Evolutionary conservation across 805 yeast species (phyloP).

Genomic region (Candida schatavii): DNA sequence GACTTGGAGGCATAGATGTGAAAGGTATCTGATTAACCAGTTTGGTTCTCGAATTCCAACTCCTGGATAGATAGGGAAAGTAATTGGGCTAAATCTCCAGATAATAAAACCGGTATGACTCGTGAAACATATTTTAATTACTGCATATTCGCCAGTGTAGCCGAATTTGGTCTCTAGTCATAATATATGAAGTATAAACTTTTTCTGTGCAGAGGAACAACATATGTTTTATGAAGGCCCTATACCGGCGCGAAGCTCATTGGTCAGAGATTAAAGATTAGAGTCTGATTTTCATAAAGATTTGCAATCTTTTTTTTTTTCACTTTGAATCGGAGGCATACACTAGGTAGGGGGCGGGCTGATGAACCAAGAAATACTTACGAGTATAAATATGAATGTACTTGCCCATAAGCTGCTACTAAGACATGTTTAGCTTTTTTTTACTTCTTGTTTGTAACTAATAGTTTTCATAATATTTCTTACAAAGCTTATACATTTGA

Average conservation of each 20-base stretch:
- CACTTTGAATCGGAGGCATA: not conserved
- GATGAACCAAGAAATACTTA: not conserved
- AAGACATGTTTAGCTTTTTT: not conserved
- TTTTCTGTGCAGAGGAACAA: too few relatives aligned
- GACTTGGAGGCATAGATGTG: too few relatives aligned
- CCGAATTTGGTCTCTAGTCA: too few relatives aligned
- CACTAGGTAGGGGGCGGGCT: not conserved
- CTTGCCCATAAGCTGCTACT: not conserved
- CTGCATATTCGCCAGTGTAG: too few relatives aligned
- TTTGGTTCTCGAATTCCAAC: too few relatives aligned
- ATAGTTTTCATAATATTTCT: not conserved
- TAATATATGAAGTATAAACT: too few relatives aligned
- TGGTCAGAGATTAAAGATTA: conserved; percentile 1
- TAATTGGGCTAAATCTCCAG: too few relatives aligned
- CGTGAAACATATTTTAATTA: too few relatives aligned
- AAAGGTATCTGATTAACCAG: too few relatives aligned
- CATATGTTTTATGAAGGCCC: not conserved
- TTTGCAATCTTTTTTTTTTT: too few relatives aligned
- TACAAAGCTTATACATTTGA: not conserved
- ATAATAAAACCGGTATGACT: not conserved
- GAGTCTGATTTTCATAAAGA: not conserved
- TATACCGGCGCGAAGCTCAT: conserved; percentile 1
- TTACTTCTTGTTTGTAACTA: not conserved
- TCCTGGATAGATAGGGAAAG: too few relatives aligned
- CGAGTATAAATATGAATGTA: not conserved